Evolutionary conservation across 2,329 filamentous ascomycete genomes (phyloP).

Genomic region (Cephalotrichum gorgonifer): DNA sequence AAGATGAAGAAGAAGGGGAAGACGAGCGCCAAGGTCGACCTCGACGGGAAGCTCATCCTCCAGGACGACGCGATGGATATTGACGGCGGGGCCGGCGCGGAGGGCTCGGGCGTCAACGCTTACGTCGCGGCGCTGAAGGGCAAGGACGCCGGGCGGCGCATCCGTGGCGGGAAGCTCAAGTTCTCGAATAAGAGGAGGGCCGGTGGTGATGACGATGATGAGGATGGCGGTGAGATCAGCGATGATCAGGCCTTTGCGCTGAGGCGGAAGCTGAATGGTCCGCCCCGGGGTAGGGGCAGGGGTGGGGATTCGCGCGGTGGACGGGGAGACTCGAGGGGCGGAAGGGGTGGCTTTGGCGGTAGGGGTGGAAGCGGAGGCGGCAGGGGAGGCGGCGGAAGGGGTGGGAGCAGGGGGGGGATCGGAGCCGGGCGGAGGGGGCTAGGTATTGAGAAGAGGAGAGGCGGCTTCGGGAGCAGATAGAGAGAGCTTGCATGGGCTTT

Average conservation of each 20-base stretch:
- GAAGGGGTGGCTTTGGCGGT: conserved; percentile 18
- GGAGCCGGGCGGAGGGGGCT: conserved; percentile 35
- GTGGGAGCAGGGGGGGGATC: conserved; percentile 33
- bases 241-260: conserved; percentile 40
- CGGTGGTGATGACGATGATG: conserved; percentile 32
- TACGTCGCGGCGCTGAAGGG: conserved; percentile 62
- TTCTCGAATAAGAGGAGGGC: conserved; percentile 53
- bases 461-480: conserved; percentile 8
- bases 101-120: conserved; percentile 48
- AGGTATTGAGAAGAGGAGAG: conserved; percentile 37
- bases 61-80: conserved; percentile 51
- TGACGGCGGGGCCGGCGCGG: conserved; percentile 47
- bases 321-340: conserved; percentile 21
- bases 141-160: conserved; percentile 53
- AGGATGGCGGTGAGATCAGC: conserved; percentile 40
- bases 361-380: conserved; percentile 17
- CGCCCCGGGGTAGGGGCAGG: conserved; percentile 14
- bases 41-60: conserved; percentile 74
- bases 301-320: conserved; percentile 13
- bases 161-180: conserved; percentile 58
- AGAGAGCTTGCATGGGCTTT: background rate
- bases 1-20: conserved; percentile 46
- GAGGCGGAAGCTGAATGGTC: conserved; percentile 32
- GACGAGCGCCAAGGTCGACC: conserved; percentile 57
- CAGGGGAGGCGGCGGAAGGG: conserved; percentile 21